Evolutionary conservation across 768 basidiomycete species (phyloP), one percentile per base, ranked within the genome.

Genomic region (Boletales sp.): DNA sequence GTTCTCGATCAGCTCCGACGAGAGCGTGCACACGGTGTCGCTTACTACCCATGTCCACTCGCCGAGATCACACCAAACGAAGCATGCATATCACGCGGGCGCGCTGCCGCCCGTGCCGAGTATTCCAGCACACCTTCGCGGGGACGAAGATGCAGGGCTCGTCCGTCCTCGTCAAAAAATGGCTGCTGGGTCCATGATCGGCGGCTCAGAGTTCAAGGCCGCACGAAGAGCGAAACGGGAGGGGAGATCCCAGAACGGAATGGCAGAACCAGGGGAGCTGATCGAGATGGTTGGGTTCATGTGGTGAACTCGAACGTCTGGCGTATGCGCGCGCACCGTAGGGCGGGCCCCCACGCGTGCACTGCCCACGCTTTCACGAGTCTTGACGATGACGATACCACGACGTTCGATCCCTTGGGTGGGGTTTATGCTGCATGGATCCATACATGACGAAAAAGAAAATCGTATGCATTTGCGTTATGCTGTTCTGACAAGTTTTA

Each of bases 251-350:
- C 38, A 10, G 8, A 38, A 48, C 1, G 49, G 52, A 4, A n/a
- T 40, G 19, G 56, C 35, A 0, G 59, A 60, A 14, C 53, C 52
- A 0, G 57, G 65, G 2, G 57, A 65, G 47, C 5, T 57, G 45
- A 30, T 68, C 11, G 65, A 66, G 53, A 68, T 68, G 66, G 56
- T 68, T 5, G 66, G 66, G 7, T 68, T 68, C 46, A 10, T 59
- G 57, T 49, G 54, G 19, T 13, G 25, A 28, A 28, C 25, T 1
- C 6, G 25, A 28, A 28, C 25, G 25, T 5, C 25, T 7, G 25
- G 3, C 25, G 25, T 28, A 28, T 28, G 25, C 5, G 25, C 25
- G 25, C 25, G 6, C 25, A 28, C 25, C 25, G 25, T 7, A 5
- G 25, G 25, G 25, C 25, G 7, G 25, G 25, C 25, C 25, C 21